Base-by-base conservation (phyloP, 345 rosid genomes). In the Aquilaria sinensis region DNA sequence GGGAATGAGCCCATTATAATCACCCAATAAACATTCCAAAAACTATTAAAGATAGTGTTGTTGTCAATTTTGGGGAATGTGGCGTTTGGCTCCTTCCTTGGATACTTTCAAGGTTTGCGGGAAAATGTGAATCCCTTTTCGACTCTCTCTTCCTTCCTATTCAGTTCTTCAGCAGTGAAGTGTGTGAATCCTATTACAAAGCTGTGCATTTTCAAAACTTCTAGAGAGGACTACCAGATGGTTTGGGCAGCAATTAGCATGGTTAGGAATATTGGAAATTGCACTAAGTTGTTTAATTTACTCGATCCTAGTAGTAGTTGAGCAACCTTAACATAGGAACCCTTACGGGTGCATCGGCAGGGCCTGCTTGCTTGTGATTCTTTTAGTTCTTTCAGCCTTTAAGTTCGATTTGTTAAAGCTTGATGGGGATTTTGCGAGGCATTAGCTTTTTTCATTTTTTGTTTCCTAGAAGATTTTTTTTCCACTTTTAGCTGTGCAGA, bases 171-270 rank as follows among this genome's bases (percentile, higher is more conserved):
- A 23, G 80, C 68, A 80, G 94, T 90, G 33, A 88, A 86, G 65
- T 85, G 86, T 67, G 83, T 83, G 67, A 90, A 90, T 65, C 90
- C 92, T 3, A 71, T 81, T 23, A 90, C 96, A 12, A 90, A 88
- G 78, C 53, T 83, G 2, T 82, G 85, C 51, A 74, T 93, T 3
- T 72, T 93, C 52, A 79, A 96, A 80, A 71, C 83, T n/a, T 85
- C 94, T 4, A 74, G 94, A 66, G 97, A 90, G 12, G 88, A 84
- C 15, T 75, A 85, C 61, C 85, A 79, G 71, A 82, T 77, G 65
- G 84, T 90, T 33, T 86, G 96, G 95, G 77, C 85, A 30, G 90
- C 96, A 7, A 79, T 86, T 41, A 90, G 89, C 71, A 66, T 85
- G 85, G 81, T 88, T 41, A 85, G 77, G 61, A 77, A 74, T 61